Conservation (phyloP, 768 basidiomycete species). For the Plicaturopsis crispa region DNA sequence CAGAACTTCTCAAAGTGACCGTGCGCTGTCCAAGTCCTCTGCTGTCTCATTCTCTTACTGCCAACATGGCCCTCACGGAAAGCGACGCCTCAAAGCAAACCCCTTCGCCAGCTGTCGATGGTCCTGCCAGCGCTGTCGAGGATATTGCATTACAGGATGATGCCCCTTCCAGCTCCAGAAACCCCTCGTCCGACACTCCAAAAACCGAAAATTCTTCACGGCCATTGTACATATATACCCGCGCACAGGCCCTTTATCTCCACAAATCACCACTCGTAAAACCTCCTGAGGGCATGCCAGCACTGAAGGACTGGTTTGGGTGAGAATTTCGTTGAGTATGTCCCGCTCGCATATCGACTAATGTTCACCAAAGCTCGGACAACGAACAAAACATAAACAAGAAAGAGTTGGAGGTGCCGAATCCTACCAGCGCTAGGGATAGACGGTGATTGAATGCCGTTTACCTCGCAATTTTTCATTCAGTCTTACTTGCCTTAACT, state of each 20-base stretch:
- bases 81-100: too few species aligned
- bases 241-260: constrained; percentile 59
- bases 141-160: constrained; percentile 23
- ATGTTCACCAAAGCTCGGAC: constrained; percentile 33
- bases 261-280: constrained; percentile 71
- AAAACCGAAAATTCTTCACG: constrained; percentile 20
- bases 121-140: constrained; percentile 22
- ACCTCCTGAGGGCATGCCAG: constrained; percentile 69
- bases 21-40: too few species aligned
- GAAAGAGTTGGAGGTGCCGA: constrained; percentile 61
- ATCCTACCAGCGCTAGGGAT: constrained; percentile 50
- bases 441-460: constrained; percentile 42
- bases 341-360: constrained; percentile 10
- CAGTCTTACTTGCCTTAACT: constrained; percentile 9
- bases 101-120: constrained; percentile 20
- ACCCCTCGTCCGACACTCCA: too few species aligned
- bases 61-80: too few species aligned
- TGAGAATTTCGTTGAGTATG: constrained; percentile 27
- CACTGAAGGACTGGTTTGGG: constrained; percentile 87
- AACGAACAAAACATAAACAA: constrained; percentile 58
- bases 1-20: too few species aligned
- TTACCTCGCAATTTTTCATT: constrained; percentile 9
- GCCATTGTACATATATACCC: constrained; percentile 61
- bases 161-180: too few species aligned
- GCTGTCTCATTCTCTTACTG: too few species aligned